phyloP scores from a whole-genome alignment of 2,329 filamentous ascomycete genomes.

The Phaeoacremonium minimum region DNA sequence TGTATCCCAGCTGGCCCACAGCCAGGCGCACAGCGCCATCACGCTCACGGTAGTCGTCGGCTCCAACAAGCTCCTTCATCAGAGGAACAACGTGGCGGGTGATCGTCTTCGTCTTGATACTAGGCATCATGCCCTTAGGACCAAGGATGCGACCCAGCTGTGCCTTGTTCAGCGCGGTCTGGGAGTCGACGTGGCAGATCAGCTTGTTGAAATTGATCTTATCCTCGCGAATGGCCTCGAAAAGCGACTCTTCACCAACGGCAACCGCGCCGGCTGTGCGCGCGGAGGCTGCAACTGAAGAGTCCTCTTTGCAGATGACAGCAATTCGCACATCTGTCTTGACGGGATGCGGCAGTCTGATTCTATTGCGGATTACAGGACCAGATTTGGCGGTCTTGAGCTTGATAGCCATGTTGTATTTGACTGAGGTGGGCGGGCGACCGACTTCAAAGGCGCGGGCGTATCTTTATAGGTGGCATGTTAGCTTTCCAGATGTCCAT shows the following conservation, averaged over 20 bases:
- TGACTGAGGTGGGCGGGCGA: conserved; percentile 63
- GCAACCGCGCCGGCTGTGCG: conserved; percentile 72
- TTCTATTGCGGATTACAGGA: conserved; percentile 78
- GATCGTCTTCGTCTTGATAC: conserved; percentile 80
- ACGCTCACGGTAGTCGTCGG: conserved; percentile 81
- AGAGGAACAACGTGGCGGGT: conserved; percentile 72
- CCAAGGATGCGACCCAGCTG: conserved; percentile 77
- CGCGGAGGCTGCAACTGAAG: conserved; percentile 69
- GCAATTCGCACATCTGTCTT: conserved; percentile 85
- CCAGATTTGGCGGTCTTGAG: conserved; percentile 82
- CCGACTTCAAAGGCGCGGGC: conserved; percentile 92
- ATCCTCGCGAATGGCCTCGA: conserved; percentile 69
- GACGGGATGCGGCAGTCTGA: conserved; percentile 85
- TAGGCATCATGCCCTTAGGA: conserved; percentile 90
- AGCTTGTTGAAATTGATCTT: conserved; percentile 84
- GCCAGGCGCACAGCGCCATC: conserved; percentile 81
- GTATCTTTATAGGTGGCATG: conserved; percentile 53
- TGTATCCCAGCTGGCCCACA: conserved; percentile 87
- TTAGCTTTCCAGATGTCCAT: too few species aligned
- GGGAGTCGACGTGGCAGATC: conserved; percentile 76
- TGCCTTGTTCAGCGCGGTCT: conserved; percentile 76
- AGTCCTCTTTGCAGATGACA: conserved; percentile 84
- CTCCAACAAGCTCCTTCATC: conserved; percentile 79
- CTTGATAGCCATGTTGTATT: conserved; percentile 86
- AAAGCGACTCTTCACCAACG: conserved; percentile 82